Evolutionary conservation across 1,284 basidiomycete species (phyloP), one percentile per base, ranked within the genome.

Genomic region (Hypsizygus ulmarius): DNA sequence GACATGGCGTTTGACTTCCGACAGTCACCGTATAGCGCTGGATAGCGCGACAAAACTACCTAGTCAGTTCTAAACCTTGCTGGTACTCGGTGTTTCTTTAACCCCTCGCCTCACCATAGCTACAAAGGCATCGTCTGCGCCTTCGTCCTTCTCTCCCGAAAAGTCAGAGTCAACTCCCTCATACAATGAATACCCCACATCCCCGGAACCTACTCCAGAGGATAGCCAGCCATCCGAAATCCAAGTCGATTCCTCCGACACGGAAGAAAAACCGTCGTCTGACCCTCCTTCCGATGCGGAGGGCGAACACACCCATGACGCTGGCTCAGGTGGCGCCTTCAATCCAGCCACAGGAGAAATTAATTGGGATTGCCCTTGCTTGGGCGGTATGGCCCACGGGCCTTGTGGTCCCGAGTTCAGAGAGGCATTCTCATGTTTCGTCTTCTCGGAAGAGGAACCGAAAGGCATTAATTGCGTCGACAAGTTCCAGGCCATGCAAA

Each of bases 381-480:
- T 99, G 9, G 96, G 96, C 19, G 97, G 96, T 47, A 98, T 99
- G 97, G 95, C 97, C 2, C 79, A 97, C 62, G 97, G 97, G 5
- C 93, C 95, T 1, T 99, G 96, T 63, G 96, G 96, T 9, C 78
- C 82, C 55, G 80, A 98, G 61, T 99, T 99, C 77, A 87, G 91
- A 59, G 89, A 87, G 53, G 96, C 97, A 0, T 99, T 99, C 73
- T 93, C 92, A 34, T 99, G 96, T 73, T 99, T 99, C 60, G 84
- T 99, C 3, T 90, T 83, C 68, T 95, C 91, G 7, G 93, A 97
- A 64, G 81, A 84, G 47, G 97, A 99, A 62, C 96, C 96, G 1
- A 99, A 99, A 73, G 96, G 96, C 7, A 90, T 98, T 49, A 90
- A 99, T 60, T 99, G 96, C 59, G 90, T 99, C 15, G 97, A 97